phyloP scores from a whole-genome alignment of 1,284 basidiomycete genomes.

The Ceratobasidium sp. region DNA sequence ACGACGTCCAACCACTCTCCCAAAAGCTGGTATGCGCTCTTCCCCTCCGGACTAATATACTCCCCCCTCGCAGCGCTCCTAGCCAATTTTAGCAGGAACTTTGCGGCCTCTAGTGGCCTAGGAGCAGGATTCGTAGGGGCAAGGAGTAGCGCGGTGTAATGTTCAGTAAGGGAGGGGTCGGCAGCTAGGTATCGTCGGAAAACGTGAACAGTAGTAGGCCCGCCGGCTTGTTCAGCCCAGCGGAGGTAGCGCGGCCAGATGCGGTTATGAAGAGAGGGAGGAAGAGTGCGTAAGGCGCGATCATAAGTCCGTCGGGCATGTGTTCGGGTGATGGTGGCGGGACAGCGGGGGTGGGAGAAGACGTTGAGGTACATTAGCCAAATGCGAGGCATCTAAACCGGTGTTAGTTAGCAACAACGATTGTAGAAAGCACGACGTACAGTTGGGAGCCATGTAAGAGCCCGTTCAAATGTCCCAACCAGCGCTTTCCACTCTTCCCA shows the following conservation, averaged over 20 bases:
- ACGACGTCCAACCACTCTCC: conserved; percentile 93
- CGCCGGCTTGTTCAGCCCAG: conserved; percentile 89
- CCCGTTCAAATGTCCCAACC: conserved; percentile 89
- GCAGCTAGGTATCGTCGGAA: conserved; percentile 91
- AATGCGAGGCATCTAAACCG: conserved; percentile 81
- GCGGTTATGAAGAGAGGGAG: conserved; percentile 92
- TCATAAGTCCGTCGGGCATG: conserved; percentile 96
- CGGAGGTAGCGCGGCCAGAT: conserved; percentile 96
- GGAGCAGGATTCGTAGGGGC: conserved; percentile 70
- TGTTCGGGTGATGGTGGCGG: conserved; percentile 82
- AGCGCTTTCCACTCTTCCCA: conserved; percentile 95
- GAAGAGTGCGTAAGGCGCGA: conserved; percentile 91
- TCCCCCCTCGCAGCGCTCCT: conserved; percentile 84
- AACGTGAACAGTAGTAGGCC: conserved; percentile 84
- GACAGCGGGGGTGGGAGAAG: conserved; percentile 91
- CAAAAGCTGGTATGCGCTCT: conserved; percentile 94
- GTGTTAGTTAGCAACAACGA: background rate
- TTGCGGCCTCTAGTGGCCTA: conserved; percentile 93
- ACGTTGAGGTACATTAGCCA: conserved; percentile 95
- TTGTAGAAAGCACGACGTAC: conserved; percentile 60
- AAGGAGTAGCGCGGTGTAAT: conserved; percentile 82
- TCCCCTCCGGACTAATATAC: conserved; percentile 90
- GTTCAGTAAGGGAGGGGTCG: conserved; percentile 87
- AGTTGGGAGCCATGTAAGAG: conserved; percentile 92
- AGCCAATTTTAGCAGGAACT: conserved; percentile 85